Percentiles rank a stretch among this genome's conserved stretches.
Conservation (phyloP, 352 stramenopile species). For the Phytopythium boreale region DNA sequence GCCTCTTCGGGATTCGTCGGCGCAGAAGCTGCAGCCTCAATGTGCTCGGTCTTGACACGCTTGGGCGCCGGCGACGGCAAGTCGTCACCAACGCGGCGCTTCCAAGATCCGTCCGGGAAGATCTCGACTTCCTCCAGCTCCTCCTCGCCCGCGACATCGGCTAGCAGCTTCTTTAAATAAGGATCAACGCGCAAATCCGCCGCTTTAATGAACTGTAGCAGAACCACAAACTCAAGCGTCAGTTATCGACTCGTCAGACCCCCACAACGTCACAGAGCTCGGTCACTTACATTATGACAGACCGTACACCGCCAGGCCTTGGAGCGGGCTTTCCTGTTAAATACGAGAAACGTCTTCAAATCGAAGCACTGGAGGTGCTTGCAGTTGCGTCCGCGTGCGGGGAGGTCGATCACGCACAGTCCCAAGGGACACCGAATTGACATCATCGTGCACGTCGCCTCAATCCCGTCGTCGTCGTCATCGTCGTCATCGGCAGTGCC, state of each 20-base stretch:
- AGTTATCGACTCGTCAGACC: neutral
- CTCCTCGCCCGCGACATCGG: constrained; percentile 76
- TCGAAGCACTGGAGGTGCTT: constrained; percentile 97
- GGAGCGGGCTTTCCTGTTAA: constrained; percentile 87
- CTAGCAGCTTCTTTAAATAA: constrained; percentile 88
- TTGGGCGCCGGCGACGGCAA: constrained; percentile 39
- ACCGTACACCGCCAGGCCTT: constrained; percentile 89
- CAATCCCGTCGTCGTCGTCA: constrained; percentile 39
- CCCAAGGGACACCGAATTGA: constrained; percentile 87
- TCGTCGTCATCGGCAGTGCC: constrained; percentile 62
- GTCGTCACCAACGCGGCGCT: constrained; percentile 57
- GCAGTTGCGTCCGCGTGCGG: constrained; percentile 88
- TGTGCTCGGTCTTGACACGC: constrained; percentile 51
- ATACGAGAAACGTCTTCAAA: constrained; percentile 89
- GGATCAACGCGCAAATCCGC: constrained; percentile 87
- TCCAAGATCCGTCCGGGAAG: constrained; percentile 80
- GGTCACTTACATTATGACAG: constrained; percentile 81
- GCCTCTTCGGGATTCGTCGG: neutral
- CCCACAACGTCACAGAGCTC: neutral
- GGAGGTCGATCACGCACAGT: constrained; percentile 85
- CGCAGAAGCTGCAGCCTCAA: constrained; percentile 6
- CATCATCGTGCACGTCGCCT: constrained; percentile 85
- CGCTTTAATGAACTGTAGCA: constrained; percentile 80
- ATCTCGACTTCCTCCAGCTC: constrained; percentile 91
- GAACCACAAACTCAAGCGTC: constrained; percentile 2